phyloP scores from a whole-genome alignment of 208 protist genomes.

The Wallacemonas collosoma region DNA sequence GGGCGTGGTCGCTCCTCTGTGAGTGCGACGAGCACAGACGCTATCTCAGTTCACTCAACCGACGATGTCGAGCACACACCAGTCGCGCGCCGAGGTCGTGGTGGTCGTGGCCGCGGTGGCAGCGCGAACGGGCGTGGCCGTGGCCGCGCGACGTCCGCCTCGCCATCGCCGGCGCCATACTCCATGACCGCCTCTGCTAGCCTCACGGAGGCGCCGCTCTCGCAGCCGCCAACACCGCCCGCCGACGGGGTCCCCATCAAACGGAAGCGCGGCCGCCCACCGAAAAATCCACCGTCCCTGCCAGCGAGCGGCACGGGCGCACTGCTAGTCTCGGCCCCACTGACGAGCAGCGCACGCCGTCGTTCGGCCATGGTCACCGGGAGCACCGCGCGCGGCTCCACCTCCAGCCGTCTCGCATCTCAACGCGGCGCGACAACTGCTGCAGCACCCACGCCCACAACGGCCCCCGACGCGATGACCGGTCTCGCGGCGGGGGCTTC shows the following conservation, averaged over 20 bases:
- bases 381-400: background rate
- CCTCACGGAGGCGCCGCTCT: background rate
- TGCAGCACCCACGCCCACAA: too few species aligned
- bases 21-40: background rate
- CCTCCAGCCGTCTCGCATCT: background rate
- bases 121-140: background rate
- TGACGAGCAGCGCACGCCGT: too few species aligned
- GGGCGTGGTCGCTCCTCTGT: conserved; percentile 6
- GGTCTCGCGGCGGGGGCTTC: too few species aligned
- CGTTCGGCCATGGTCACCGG: background rate
- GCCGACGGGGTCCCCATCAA: conserved; percentile 33
- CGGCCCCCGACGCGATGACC: too few species aligned
- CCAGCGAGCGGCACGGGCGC: conserved; percentile 15
- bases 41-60: background rate
- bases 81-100: conserved; percentile 5
- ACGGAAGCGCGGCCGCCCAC: conserved; percentile 64
- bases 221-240: background rate
- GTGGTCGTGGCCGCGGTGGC: background rate
- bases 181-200: background rate
- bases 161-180: background rate
- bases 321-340: conserved; percentile 1
- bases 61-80: conserved; percentile 9
- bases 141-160: background rate
- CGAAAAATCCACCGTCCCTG: conserved; percentile 37
- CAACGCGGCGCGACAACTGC: background rate